A percentile compares a stretch with the other conserved stretches of the same genome.
These are phyloP conservation scores for Blastobotrys mokoenaii DNA, from an alignment of 805 yeast species.

Conservation along the genomic window DNA sequence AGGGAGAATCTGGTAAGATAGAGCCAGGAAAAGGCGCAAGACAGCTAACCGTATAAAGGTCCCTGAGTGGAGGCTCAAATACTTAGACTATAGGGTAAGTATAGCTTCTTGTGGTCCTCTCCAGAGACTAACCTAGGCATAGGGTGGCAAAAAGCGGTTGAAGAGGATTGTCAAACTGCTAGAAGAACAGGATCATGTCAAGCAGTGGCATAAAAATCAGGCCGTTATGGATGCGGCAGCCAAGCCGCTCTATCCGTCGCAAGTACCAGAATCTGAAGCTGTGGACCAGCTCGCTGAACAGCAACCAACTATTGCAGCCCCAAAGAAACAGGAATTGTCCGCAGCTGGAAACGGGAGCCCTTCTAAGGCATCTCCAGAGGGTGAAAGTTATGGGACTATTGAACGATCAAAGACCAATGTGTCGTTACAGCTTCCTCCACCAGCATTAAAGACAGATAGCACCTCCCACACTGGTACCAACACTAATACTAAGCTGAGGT, in stretches of 20 bases:
- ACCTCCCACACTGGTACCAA: no score
- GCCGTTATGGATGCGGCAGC: background rate
- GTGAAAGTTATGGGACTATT: background rate
- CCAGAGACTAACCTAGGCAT: background rate
- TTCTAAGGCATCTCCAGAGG: background rate
- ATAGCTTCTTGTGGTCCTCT: background rate
- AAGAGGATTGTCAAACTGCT: constrained; percentile 28
- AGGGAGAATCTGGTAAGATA: constrained; percentile 22
- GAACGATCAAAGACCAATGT: constrained; percentile 3
- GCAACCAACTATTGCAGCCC: background rate
- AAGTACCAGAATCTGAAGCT: no score
- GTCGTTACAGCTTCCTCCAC: constrained; percentile 23
- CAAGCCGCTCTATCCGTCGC: no score
- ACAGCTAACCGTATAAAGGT: constrained; percentile 18
- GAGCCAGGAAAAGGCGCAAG: background rate
- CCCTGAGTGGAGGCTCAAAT: constrained; percentile 39
- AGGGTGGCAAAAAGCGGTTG: constrained; percentile 45
- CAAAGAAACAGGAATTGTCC: no score
- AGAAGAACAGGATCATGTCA: background rate
- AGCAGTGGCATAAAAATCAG: background rate
- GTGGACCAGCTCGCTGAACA: no score
- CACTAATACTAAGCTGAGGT: no score
- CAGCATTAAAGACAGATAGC: constrained; percentile 14
- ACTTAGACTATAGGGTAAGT: constrained; percentile 32
- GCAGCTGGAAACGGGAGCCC: no score